Evolutionary conservation across 2,329 filamentous ascomycete genomes (phyloP), one percentile per base, ranked within the genome.

Genomic region (Tolypocladium cylindrosporum): DNA sequence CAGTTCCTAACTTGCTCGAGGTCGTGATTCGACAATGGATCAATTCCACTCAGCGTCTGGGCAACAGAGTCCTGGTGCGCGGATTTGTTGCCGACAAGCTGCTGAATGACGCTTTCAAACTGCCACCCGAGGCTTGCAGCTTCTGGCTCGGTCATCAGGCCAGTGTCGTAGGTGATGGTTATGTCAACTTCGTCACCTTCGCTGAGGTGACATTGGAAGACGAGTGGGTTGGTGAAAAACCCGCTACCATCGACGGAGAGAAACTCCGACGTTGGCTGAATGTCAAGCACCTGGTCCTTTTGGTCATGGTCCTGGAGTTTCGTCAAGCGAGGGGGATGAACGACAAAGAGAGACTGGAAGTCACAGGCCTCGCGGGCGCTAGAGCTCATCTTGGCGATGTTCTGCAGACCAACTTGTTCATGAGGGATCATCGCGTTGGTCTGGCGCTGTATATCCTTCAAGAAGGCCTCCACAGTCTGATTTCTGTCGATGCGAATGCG

Each of bases 401-500:
- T 56, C 31, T 45, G 43, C n/a, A 56, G 14, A 9, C 53, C 53
- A 27, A 42, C 27, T 13, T 55, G 53, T 34, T 55, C 53, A 27
- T 42, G 40, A 8, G 24, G 39, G 27, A 55, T 55, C n/a, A 43
- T 39, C 37, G 14, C 53, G 53, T 55, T 55, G 4, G 37, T 55
- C 16, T 55, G 53, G 14, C 24, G 16, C 24, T 55, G 53, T 10
- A 57, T 37, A 14, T 52, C 21, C 51, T 31, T 31, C 11, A 41
- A 39, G n/a, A 39, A 57, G n/a, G 19, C 4, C 34, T 16, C 56
- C 13, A 43, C 39, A 10, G 37, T 41, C n/a, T 11, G 19, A n/a
- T 27, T 42, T 5, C 5, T 9, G 11, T 53, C 16, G 10, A 53
- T 21, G 37, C 11, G 19, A 16, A 57, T 34, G 19, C 81, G 77